Base-by-base conservation (phyloP, 345 rosid species). In the Citrus hindsii region DNA sequence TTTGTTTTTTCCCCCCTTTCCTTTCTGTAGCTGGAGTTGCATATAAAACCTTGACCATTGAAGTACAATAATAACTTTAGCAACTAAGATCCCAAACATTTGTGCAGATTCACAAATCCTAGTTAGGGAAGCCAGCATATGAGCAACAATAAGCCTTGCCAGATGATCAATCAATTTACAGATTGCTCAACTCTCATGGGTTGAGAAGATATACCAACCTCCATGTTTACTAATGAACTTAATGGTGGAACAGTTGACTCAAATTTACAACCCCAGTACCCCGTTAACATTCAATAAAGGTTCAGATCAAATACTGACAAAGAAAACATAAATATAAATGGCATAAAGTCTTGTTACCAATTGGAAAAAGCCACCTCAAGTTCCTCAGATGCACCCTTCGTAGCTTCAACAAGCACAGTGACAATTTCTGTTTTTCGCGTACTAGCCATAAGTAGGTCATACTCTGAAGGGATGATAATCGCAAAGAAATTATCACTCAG, bases 391-490 rank as follows among this genome's bases (percentile, higher is more conserved):
- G 91, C 85, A 38, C 85, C 83, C 87, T 92, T 94, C 5, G 92
- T 92, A 65, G 93, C 94, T 85, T 97, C 98, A 40, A 87, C 92
- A 78, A 97, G 83, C 59, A 91, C 88, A 16, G 92, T 88, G 75
- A 91, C 98, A 56, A 97, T 94, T 80, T 97, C 99, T 28, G 92
- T 88, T 86, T 94, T 97, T 33, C 98, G 88, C 22, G 98, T 91
- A 64, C 98, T 92, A 40, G 98, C 97, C 95, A 94, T 90, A 62
- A 97, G 93, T 9, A 94, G 71, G 86, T 97, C 99, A 80, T 97
- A 97, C 85, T 94, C 99, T 0, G 94, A 93, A 16, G 98, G 98
- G 62, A 97, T 82, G 42, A 97, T 83, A 75, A 97, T 79, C 1
- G 98, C 90, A 73, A 94, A 91, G 89, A 97, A 97, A 83, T 93